Base-by-base conservation (phyloP, 805 yeast species). In the Blastobotrys robertii region DNA sequence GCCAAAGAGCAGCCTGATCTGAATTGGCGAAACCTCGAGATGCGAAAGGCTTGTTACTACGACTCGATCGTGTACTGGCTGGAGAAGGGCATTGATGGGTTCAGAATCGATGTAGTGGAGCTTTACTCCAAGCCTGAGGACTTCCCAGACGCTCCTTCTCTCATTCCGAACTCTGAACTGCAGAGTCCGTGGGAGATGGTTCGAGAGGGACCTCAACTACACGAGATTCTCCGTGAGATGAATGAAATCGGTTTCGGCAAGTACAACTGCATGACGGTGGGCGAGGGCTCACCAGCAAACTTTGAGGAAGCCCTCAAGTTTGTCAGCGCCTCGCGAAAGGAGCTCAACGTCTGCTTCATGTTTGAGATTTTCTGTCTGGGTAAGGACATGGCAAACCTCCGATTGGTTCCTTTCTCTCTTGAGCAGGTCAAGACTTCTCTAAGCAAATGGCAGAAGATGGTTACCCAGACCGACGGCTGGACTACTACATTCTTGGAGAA, bases 1-100 rank as follows among this genome's bases (percentile, higher is more conserved):
- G 76, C 77, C 12, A 58, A 55, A 36, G 54, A 69, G 28, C 81
- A 76, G 59, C 81, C 81, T n/a, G 81, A 76, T 52, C 62, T 76
- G 53, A 76, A 76, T 59, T 76, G 81, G 82, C 79, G 75, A 50
- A 74, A 68, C 53, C 47, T 64, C 44, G 69, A 57, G 55, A 54
- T 51, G 22, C 47, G 65, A 30, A 41, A 51, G n/a, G 65, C 65
- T 4, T 38, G 75, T 43, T 72, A 72, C 58, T 62, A 71, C 33
- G 55, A 64, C 16, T 76, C 78, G 8, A 57, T 74, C 48, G 60
- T 60, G 32, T 76, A 66, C 57, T 76, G 81, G 81, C 69, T 68
- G 44, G 68, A 71, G 39, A 67, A 69, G 48, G 81, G 80, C 28
- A 67, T 72, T 28, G 78, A 74, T 53, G 81, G 81, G 2, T 76